These are phyloP conservation scores for Chaetothyriales sp. DNA, from an alignment of 2,329 filamentous ascomycete species.

Conservation along the genomic window DNA sequence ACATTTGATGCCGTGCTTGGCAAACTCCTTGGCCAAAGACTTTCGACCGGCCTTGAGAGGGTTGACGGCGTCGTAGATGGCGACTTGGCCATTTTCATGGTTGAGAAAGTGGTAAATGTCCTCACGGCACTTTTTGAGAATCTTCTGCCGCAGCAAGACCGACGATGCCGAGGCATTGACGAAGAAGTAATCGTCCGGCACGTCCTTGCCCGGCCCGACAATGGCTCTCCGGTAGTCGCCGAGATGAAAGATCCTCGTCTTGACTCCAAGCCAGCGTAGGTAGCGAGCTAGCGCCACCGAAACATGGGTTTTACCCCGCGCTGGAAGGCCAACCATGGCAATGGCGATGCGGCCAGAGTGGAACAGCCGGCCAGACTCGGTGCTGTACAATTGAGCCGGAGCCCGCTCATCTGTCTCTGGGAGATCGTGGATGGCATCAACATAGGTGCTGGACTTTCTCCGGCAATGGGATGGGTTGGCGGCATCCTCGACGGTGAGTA, in stretches of 20 bases:
- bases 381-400: conserved; percentile 93
- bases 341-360: conserved; percentile 96
- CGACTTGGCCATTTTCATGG: conserved; percentile 93
- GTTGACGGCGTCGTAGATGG: conserved; percentile 97
- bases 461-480: conserved; percentile 81
- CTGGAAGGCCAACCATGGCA: conserved; percentile 87
- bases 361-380: conserved; percentile 91
- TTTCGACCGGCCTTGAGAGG: conserved; percentile 69
- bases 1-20: conserved; percentile 94
- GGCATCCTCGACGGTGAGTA: conserved; percentile 71
- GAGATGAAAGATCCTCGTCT: conserved; percentile 93
- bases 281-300: conserved; percentile 92
- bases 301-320: conserved; percentile 92
- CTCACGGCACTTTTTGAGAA: conserved; percentile 90
- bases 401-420: conserved; percentile 73
- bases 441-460: conserved; percentile 86
- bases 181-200: conserved; percentile 96
- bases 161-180: conserved; percentile 85
- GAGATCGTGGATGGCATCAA: conserved; percentile 92
- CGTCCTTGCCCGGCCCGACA: conserved; percentile 65
- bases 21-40: conserved; percentile 84
- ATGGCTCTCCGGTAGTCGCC: conserved; percentile 93
- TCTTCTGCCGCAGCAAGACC: conserved; percentile 90
- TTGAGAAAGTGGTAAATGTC: conserved; percentile 95
- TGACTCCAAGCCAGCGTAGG: conserved; percentile 91